phyloP scores from a whole-genome alignment of 768 basidiomycete genomes.

The Pisolithus orientalis region DNA sequence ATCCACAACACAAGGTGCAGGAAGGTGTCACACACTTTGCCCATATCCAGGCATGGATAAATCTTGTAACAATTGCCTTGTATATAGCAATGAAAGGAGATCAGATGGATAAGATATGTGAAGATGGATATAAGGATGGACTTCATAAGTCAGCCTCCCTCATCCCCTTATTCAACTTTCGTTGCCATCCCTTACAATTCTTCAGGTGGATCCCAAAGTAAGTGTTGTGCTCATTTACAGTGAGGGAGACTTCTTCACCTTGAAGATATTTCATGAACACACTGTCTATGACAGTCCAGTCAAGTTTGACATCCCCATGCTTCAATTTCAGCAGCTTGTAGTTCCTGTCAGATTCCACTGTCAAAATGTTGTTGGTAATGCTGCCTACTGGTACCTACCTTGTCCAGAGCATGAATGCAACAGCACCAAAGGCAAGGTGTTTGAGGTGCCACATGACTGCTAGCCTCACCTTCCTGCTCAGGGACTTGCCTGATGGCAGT shows the following conservation, averaged over 20 bases:
- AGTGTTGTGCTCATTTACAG: slow-evolving; percentile 5
- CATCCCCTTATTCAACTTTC: no score
- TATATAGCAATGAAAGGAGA: neutral
- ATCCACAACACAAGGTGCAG: neutral
- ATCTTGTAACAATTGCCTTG: slow-evolving; percentile 4
- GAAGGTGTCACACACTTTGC: neutral
- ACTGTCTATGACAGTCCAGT: neutral
- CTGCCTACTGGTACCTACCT: no score
- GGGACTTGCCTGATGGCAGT: neutral
- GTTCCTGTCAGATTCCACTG: slow-evolving; percentile 13
- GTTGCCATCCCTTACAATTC: slow-evolving; percentile 12
- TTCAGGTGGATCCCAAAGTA: slow-evolving; percentile 17
- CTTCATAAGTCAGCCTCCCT: no score
- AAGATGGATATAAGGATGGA: no score
- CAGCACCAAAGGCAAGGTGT: neutral
- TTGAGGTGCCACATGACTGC: neutral
- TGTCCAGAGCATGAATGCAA: no score
- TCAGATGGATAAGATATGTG: neutral
- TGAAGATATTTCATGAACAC: slow-evolving; percentile 2
- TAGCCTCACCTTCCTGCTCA: neutral
- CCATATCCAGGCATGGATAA: neutral
- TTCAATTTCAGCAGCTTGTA: slow-evolving; percentile 25
- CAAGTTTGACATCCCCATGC: slow-evolving; percentile 13
- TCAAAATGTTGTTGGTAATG: neutral
- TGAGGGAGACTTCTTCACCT: neutral